A percentile compares a stretch with the other conserved stretches of the same genome.
phyloP scores from a whole-genome alignment of 306 rosid genomes.

The Dicorynia guianensis region DNA sequence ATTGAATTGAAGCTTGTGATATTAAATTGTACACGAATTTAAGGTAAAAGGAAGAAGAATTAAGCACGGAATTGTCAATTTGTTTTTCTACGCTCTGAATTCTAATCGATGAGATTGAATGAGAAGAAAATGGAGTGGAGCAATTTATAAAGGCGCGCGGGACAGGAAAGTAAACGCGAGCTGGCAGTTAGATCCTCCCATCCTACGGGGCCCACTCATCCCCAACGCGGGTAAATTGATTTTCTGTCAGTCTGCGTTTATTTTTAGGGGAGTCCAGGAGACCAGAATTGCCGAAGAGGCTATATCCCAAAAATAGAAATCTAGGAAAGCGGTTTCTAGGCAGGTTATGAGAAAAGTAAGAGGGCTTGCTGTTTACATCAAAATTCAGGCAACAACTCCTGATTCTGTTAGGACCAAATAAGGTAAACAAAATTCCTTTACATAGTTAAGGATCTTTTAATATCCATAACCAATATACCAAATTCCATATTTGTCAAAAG shows the following conservation, averaged over 20 bases:
- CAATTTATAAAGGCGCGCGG: slow-evolving; percentile 17
- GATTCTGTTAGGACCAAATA: too few species aligned
- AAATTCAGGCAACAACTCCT: too few species aligned
- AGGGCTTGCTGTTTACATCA: too few species aligned
- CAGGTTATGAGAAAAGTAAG: too few species aligned
- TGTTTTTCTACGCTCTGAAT: background rate
- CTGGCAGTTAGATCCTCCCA: slow-evolving; percentile 4
- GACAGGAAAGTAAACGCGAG: slow-evolving; percentile 29
- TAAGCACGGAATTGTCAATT: background rate
- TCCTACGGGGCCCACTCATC: slow-evolving; percentile 39
- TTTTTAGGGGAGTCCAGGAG: slow-evolving; percentile 8
- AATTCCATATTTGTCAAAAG: too few species aligned
- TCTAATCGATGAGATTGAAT: slow-evolving; percentile 3
- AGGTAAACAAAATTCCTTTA: too few species aligned
- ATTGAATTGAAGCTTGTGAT: slow-evolving; percentile 40
- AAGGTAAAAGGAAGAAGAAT: slow-evolving; percentile 21
- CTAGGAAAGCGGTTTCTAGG: too few species aligned
- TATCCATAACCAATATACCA: too few species aligned
- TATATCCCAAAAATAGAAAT: too few species aligned
- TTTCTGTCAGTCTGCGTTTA: background rate
- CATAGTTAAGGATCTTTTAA: too few species aligned
- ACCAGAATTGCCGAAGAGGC: too few species aligned
- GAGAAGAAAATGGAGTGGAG: background rate
- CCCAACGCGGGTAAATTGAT: slow-evolving; percentile 39
- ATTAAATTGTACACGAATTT: slow-evolving; percentile 14